Conservation (phyloP, 495 filamentous ascomycete genomes). For the Talaromyces thailandensis region DNA sequence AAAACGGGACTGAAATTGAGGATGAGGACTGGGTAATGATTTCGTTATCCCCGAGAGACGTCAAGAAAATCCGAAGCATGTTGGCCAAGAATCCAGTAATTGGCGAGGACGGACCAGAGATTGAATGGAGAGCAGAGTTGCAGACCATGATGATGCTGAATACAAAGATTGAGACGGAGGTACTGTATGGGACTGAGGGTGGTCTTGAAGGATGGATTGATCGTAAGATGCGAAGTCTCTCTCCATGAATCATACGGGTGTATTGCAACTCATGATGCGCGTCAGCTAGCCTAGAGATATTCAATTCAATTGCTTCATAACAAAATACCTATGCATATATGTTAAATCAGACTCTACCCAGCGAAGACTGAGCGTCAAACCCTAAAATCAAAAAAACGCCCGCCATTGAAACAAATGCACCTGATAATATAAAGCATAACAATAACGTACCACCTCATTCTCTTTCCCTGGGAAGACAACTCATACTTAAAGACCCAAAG, state of each 20-base stretch:
- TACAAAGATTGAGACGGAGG: conserved; percentile 84
- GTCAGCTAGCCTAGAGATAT: background rate
- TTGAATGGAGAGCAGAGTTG: conserved; percentile 54
- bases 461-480: background rate
- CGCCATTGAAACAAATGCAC: background rate
- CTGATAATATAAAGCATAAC: background rate
- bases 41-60: conserved; percentile 52
- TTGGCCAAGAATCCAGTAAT: conserved; percentile 45
- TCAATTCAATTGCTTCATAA: background rate
- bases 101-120: conserved; percentile 37
- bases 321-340: background rate
- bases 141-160: conserved; percentile 83
- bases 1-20: conserved; percentile 5
- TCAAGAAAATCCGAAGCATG: conserved; percentile 58
- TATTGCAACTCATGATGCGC: background rate
- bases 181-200: conserved; percentile 52
- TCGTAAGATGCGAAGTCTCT: conserved; percentile 16
- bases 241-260: background rate
- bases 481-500: conserved; percentile 40
- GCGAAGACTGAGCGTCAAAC: background rate
- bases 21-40: conserved; percentile 34
- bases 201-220: conserved; percentile 62
- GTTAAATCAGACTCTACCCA: background rate
- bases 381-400: background rate
- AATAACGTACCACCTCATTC: background rate